A percentile compares a stretch with the other conserved stretches of the same genome.
phyloP scores from a whole-genome alignment of 805 yeast species.

The Schwanniomyces sp. region DNA sequence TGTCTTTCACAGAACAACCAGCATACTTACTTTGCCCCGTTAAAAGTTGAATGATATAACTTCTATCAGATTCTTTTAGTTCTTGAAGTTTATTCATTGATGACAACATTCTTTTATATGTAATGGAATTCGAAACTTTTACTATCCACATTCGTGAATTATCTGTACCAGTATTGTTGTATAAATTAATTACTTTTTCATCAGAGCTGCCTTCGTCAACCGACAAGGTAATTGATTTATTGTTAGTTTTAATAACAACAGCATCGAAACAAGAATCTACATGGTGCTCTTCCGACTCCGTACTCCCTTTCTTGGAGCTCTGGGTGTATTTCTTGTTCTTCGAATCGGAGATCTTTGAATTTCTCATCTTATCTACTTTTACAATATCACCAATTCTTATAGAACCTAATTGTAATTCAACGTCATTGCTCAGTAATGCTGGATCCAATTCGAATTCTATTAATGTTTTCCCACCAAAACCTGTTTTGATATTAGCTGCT shows the following conservation, averaged over 20 bases:
- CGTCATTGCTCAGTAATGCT: slow-evolving; percentile 31
- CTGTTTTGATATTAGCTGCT: slow-evolving; percentile 64
- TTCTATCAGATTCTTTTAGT: slow-evolving; percentile 32
- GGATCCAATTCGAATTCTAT: slow-evolving; percentile 64
- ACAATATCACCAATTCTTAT: slow-evolving; percentile 79
- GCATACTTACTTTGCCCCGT: slow-evolving; percentile 43
- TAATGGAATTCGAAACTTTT: slow-evolving; percentile 64
- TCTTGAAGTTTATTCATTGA: slow-evolving; percentile 68
- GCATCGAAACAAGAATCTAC: slow-evolving; percentile 48
- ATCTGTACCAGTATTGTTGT: slow-evolving; percentile 41
- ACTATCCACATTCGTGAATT: slow-evolving; percentile 61
- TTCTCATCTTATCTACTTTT: slow-evolving; percentile 49
- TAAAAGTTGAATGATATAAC: slow-evolving; percentile 41
- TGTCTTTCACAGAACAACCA: slow-evolving; percentile 8
- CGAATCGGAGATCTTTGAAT: slow-evolving; percentile 15
- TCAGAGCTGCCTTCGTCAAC: slow-evolving; percentile 55
- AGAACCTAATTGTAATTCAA: slow-evolving; percentile 46
- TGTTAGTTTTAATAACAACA: slow-evolving; percentile 58
- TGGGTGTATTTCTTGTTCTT: slow-evolving; percentile 27
- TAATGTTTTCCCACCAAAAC: slow-evolving; percentile 73
- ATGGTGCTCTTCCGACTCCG: slow-evolving; percentile 15
- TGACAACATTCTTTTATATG: slow-evolving; percentile 76
- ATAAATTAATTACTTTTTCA: slow-evolving; percentile 45
- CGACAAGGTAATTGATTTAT: slow-evolving; percentile 53
- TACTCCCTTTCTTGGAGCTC: slow-evolving; percentile 19